Conservation (phyloP, 305 asterid species). For the Solanum hybrid region DNA sequence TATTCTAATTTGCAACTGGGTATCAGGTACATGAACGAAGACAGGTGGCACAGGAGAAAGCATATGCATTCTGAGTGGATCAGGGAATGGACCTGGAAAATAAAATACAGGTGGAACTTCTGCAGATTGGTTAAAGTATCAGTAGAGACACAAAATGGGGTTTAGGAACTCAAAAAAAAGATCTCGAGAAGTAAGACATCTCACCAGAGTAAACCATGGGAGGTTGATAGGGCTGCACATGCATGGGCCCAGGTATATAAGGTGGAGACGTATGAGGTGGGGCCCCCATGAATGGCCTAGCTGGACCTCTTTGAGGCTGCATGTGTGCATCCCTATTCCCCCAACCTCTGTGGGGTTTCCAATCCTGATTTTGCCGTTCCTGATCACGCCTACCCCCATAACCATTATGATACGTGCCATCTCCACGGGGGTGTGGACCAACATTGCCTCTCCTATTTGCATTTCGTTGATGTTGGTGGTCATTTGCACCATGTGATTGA, state of each 20-base stretch:
- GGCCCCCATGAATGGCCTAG: conserved; percentile 49
- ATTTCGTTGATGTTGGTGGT: conserved; percentile 37
- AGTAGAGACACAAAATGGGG: neutral
- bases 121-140: conserved; percentile 25
- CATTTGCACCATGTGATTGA: conserved; percentile 36
- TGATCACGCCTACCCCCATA: conserved; percentile 63
- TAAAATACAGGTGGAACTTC: conserved; percentile 47
- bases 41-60: conserved; percentile 24
- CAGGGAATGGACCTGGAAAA: conserved; percentile 40
- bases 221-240: conserved; percentile 35
- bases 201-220: conserved; percentile 62
- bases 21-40: conserved; percentile 35
- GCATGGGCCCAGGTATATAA: conserved; percentile 32
- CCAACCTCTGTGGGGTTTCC: conserved; percentile 48
- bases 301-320: conserved; percentile 34
- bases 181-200: neutral
- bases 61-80: conserved; percentile 43
- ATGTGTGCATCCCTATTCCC: conserved; percentile 43
- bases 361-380: conserved; percentile 50
- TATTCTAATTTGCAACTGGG: conserved; percentile 41
- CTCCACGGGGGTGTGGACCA: conserved; percentile 46
- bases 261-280: conserved; percentile 36
- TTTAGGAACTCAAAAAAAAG: neutral
- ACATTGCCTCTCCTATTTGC: conserved; percentile 48
- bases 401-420: conserved; percentile 42